Evolutionary conservation across 2,329 filamentous ascomycete species (phyloP).

Genomic region (Calonectria honghensis): DNA sequence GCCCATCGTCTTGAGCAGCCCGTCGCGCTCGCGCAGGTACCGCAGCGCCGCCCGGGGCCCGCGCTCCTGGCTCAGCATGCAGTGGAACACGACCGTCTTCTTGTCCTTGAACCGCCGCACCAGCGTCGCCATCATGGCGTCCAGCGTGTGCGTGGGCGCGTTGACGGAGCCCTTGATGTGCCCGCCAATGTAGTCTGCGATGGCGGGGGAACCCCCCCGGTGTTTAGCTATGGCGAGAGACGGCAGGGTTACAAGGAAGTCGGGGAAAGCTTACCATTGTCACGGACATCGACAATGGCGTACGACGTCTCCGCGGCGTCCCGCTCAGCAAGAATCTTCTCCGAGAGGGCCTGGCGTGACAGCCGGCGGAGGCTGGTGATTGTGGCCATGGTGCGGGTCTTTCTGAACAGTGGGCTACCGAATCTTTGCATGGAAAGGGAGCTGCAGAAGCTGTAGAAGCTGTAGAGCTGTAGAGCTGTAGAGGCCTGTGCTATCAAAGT

Average conservation of each 20-base stretch:
- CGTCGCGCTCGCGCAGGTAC: conserved; percentile 84
- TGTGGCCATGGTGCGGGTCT: conserved; percentile 66
- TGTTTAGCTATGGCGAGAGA: neutral
- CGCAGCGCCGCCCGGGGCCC: conserved; percentile 89
- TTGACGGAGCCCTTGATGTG: conserved; percentile 88
- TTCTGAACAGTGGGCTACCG: conserved; percentile 30
- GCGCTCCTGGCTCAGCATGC: conserved; percentile 91
- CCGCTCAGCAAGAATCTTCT: conserved; percentile 74
- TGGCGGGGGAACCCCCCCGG: neutral
- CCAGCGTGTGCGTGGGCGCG: conserved; percentile 83
- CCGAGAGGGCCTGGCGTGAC: conserved; percentile 79
- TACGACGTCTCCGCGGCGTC: conserved; percentile 67
- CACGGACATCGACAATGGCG: conserved; percentile 91
- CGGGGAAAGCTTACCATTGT: conserved; percentile 76
- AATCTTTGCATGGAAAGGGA: conserved; percentile 41
- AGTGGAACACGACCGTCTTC: conserved; percentile 94
- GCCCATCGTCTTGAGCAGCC: conserved; percentile 59
- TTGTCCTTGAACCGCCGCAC: conserved; percentile 85
- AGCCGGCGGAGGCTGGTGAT: conserved; percentile 81
- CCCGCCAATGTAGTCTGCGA: conserved; percentile 88
- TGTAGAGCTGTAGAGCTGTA: neutral
- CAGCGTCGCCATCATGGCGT: conserved; percentile 87
- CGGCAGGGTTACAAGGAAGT: neutral
- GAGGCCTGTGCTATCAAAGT: no score
- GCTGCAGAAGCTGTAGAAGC: neutral